A percentile compares a stretch with the other conserved stretches of the same genome.
Evolutionary conservation across 208 protist species (phyloP).

Genomic region (Leishmania tarentolae): DNA sequence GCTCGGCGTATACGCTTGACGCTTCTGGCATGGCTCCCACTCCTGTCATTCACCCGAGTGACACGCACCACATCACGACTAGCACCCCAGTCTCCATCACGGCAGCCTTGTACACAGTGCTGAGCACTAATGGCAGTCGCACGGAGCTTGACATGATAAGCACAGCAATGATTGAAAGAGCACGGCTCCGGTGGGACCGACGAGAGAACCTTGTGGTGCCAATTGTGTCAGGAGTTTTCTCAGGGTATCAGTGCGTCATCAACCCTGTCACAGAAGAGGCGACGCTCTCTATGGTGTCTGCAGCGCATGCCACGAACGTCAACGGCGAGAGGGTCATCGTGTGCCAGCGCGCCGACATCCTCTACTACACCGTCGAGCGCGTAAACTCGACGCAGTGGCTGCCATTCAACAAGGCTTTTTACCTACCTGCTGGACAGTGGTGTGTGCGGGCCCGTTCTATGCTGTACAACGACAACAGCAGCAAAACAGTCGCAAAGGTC

Average conservation of each 20-base stretch:
- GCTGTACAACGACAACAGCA: slow-evolving; percentile 32
- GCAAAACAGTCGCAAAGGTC: slow-evolving; percentile 55
- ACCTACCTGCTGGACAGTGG: slow-evolving; percentile 75
- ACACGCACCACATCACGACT: slow-evolving; percentile 49
- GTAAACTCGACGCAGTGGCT: slow-evolving; percentile 60
- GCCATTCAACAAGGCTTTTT: slow-evolving; percentile 47
- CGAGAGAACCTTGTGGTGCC: slow-evolving; percentile 27
- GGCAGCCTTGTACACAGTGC: slow-evolving; percentile 44
- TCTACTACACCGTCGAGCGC: slow-evolving; percentile 66
- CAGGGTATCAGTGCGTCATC: slow-evolving; percentile 17
- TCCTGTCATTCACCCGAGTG: slow-evolving; percentile 55
- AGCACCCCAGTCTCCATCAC: slow-evolving; percentile 51
- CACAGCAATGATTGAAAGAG: slow-evolving; percentile 35
- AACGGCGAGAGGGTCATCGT: slow-evolving; percentile 19
- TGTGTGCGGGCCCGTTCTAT: slow-evolving; percentile 68
- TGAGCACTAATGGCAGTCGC: slow-evolving; percentile 12
- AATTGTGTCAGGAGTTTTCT: slow-evolving; percentile 10
- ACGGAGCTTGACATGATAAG: slow-evolving; percentile 23
- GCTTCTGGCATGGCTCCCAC: slow-evolving; percentile 36
- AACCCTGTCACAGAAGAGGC: slow-evolving; percentile 25
- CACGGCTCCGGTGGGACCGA: slow-evolving; percentile 38
- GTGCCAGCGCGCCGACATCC: slow-evolving; percentile 25
- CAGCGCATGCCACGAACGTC: not conserved
- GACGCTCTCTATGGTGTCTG: not conserved
- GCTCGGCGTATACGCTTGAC: slow-evolving; percentile 1